Conservation (phyloP, 225 moss, liverwort and hornwort species). For the Marchantia paleacea region DNA sequence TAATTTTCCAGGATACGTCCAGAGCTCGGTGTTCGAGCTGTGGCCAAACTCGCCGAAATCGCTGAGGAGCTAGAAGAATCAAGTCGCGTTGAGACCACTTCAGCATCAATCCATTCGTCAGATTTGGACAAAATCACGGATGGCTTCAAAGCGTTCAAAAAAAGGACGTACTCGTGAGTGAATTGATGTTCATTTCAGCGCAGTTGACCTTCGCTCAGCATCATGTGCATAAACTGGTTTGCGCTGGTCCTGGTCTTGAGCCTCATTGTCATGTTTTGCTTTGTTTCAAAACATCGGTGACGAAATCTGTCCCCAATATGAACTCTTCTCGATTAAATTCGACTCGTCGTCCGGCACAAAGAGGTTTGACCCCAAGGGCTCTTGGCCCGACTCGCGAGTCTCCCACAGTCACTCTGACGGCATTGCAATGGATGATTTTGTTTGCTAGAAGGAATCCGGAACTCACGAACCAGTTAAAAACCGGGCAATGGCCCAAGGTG, state of each 20-base stretch:
- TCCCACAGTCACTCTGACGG: not conserved
- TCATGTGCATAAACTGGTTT: not conserved
- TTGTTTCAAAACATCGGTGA: not conserved
- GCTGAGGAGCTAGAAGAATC: not conserved
- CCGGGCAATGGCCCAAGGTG: slow-evolving; percentile 13
- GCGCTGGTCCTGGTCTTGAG: not conserved
- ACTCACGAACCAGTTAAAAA: not conserved
- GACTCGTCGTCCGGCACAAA: too few species aligned
- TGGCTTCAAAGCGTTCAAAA: slow-evolving; percentile 2
- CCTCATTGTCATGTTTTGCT: not conserved
- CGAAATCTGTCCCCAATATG: too few species aligned
- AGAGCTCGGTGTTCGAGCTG: not conserved
- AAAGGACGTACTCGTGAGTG: not conserved
- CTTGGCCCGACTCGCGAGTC: not conserved
- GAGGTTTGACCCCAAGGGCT: too few species aligned
- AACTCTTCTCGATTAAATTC: too few species aligned
- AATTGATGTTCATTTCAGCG: too few species aligned
- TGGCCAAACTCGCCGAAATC: not conserved
- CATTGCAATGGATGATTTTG: not conserved
- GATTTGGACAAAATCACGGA: not conserved
- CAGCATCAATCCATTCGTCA: not conserved
- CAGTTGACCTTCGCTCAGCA: not conserved
- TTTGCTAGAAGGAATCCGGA: not conserved
- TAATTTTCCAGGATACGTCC: slow-evolving; percentile 1
- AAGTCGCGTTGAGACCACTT: not conserved